phyloP scores from a whole-genome alignment of 2,329 filamentous ascomycete genomes.

The Calonectria hawksworthii region DNA sequence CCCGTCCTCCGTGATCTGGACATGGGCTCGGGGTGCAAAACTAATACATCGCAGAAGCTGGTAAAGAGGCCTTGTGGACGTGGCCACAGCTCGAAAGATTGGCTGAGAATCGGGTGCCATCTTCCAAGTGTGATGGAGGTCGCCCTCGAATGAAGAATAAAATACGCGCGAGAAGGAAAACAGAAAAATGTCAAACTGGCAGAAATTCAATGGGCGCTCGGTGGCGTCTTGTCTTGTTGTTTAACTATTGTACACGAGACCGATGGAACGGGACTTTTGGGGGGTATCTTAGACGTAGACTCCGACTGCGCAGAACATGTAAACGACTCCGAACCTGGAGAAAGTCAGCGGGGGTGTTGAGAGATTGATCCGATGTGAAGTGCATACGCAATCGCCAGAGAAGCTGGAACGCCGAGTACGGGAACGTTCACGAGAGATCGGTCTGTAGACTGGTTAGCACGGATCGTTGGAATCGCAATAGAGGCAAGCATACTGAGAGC shows the following conservation, averaged over 20 bases:
- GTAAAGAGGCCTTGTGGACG: constrained; percentile 82
- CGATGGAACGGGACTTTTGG: constrained; percentile 47
- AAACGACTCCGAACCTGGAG: constrained; percentile 89
- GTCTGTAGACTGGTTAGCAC: constrained; percentile 68
- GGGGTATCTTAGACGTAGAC: constrained; percentile 89
- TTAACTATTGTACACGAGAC: constrained; percentile 55
- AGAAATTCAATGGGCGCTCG: constrained; percentile 46
- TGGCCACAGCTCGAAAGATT: constrained; percentile 82
- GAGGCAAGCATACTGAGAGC: constrained; percentile 78
- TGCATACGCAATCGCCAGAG: constrained; percentile 88
- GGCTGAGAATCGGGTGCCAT: constrained; percentile 58
- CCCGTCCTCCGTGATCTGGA: constrained; percentile 86
- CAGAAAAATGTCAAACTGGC: constrained; percentile 37
- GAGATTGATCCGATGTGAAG: background rate
- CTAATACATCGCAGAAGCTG: constrained; percentile 71
- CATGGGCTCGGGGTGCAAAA: constrained; percentile 70
- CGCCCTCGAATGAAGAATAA: constrained; percentile 18
- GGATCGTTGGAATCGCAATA: background rate
- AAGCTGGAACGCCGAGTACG: constrained; percentile 86
- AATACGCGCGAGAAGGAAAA: constrained; percentile 26
- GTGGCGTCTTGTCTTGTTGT: constrained; percentile 49
- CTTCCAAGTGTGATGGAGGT: constrained; percentile 5
- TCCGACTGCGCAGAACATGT: constrained; percentile 98
- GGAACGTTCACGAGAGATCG: constrained; percentile 84
- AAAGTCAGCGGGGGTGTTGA: constrained; percentile 35